Evolutionary conservation across 345 rosid genomes (phyloP), one percentile per base, ranked within the genome.

Genomic region (Aethionema arabicum): DNA sequence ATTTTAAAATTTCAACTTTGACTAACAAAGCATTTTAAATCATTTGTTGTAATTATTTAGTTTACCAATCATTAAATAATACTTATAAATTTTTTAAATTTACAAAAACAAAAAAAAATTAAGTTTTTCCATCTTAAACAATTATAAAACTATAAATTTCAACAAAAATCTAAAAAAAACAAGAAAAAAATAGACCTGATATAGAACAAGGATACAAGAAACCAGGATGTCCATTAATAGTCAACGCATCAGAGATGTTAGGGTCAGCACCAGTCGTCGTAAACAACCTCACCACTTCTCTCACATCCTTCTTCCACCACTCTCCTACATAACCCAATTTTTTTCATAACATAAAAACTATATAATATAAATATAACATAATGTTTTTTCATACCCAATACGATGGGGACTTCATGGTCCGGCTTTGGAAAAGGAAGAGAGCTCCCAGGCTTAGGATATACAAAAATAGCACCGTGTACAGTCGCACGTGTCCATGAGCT

Each of bases 211-310:
- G 67, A 63, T 67, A 72, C 8, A 61, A 68, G 49, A 74, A 63
- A 44, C 85, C 87, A 6, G 87, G 81, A 50, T 69, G 77, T 47
- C 88, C 80, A 59, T 80, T 83, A 21, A 78, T 78, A 1, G 79
- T 83, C 48, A 72, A 69, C 8, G 83, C 90, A 76, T 85, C 79
- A 0, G 80, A 80, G 12, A 41, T 30, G 30, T 75, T 70, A 0
- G 78, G 74, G 14, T 67, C 46, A 5, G 72, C 77, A 37, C 85
- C 83, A 0, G 70, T 15, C 29, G 5, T 37, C 2, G 0, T 10
- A 50, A 61, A 14, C 27, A 9, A 12, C 4, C 70, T 41, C 33
- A 38, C 55, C 3, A 78, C 51, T 4, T 68, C 60, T 43, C 44
- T 51, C 13, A 78, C 59, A 49, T 78, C 80, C 32, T 31, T 15